Evolutionary conservation across 2,329 filamentous ascomycete species (phyloP).

Genomic region (Ceratocystis alfenasii): DNA sequence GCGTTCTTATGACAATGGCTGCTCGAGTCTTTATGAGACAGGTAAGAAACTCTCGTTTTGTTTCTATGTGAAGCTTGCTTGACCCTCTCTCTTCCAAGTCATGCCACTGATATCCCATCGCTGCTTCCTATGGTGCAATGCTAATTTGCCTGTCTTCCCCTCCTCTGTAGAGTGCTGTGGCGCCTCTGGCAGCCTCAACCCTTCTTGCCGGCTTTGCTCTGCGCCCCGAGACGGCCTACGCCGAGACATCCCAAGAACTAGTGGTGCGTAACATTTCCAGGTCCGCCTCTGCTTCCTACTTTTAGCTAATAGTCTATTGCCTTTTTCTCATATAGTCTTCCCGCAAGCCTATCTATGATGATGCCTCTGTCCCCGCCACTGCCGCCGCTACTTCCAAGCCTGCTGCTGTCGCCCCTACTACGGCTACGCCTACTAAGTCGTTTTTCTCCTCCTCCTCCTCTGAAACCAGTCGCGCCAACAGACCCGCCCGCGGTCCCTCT

Average conservation of each 20-base stretch:
- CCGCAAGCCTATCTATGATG: slow-evolving; percentile 71
- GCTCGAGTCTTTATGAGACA: slow-evolving; percentile 47
- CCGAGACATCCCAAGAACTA: slow-evolving; percentile 36
- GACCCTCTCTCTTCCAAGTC: neutral
- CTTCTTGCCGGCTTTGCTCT: slow-evolving; percentile 39
- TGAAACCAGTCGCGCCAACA: slow-evolving; percentile 28
- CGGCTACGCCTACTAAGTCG: slow-evolving; percentile 27
- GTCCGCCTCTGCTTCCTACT: neutral
- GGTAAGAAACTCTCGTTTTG: slow-evolving; percentile 31
- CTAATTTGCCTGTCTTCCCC: slow-evolving; percentile 3
- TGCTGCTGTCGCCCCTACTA: slow-evolving; percentile 25
- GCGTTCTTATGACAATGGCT: slow-evolving; percentile 38
- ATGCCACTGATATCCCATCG: neutral
- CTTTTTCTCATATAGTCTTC: neutral
- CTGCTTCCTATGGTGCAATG: neutral
- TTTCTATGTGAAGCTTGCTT: neutral
- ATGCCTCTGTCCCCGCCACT: slow-evolving; percentile 30
- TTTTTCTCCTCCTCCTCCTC: slow-evolving; percentile 25
- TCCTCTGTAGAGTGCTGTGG: slow-evolving; percentile 37
- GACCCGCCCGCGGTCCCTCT: slow-evolving; percentile 45
- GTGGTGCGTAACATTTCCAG: slow-evolving; percentile 15
- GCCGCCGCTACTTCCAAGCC: slow-evolving; percentile 15
- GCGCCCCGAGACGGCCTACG: slow-evolving; percentile 37
- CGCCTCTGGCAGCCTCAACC: slow-evolving; percentile 43
- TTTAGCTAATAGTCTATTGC: neutral